Evolutionary conservation across 805 yeast species (phyloP), one percentile per base, ranked within the genome.

Genomic region (Myxozyma neglecta): DNA sequence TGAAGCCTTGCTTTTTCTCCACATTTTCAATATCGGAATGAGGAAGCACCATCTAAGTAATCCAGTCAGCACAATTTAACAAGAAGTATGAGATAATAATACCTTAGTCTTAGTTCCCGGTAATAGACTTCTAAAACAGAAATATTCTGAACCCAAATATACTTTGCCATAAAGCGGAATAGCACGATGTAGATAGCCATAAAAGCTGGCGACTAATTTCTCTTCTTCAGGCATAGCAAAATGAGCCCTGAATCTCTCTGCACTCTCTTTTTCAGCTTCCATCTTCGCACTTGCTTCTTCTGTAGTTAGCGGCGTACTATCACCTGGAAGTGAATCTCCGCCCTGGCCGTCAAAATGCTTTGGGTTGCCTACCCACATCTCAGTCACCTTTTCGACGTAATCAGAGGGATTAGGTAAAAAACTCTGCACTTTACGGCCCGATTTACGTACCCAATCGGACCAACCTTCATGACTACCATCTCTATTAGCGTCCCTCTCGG

Each of bases 161-260:
- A 92, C 70, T 68, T 89, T 89, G 1, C 98, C 98, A 74, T 89
- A 91, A 0, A 85, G 77, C 0, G 97, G 97, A 18, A 90, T 75
- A 11, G 88, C 82, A 66, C 88, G 81, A 65, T 83, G 86, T 16
- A 90, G 70, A 73, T 89, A 85, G 1, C 87, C 80, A 69, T 83
- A 86, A 70, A 90, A 93, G 0, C 90, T 80, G 0, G 96, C 85
- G 0, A 86, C 73, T 50, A 92, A 75, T 4, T 70, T 72, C 44
- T 83, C 84, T 1, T 76, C 70, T 0, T 77, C 79, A 5, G 81
- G 79, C 10, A 92, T 75, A 0, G 91, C 83, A 68, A 93, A 93
- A 68, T 85, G 87, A 1, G 76, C 71, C 52, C 83, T 79, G 71
- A 87, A 91, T 62, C 89, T 78, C n/a, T 74, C 73, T n/a, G 82